These are phyloP conservation scores for Gossypium aridum DNA, from an alignment of 441 rosid genomes.

Conservation along the genomic window DNA sequence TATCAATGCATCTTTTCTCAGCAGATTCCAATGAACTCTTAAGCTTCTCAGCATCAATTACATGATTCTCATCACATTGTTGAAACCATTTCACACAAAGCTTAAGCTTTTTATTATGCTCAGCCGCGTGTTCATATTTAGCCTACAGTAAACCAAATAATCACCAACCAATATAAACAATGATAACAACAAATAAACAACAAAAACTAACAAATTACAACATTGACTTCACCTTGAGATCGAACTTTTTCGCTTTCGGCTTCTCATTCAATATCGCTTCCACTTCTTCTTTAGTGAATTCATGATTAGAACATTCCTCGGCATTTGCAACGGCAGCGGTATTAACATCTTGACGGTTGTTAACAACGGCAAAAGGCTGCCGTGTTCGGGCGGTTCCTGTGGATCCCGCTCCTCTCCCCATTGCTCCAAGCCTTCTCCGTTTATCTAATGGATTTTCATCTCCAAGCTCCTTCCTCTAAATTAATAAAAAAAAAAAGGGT, in stretches of 20 bases:
- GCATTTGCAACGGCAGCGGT: constrained; percentile 8
- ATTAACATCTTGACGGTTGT: constrained; percentile 39
- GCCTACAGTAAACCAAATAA: constrained; percentile 32
- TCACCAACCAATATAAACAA: neutral
- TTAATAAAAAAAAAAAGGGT: neutral
- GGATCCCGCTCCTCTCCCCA: constrained; percentile 34
- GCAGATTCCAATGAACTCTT: constrained; percentile 47
- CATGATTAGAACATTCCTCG: constrained; percentile 42
- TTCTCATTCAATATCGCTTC: constrained; percentile 67
- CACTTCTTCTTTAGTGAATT: constrained; percentile 71
- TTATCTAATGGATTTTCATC: constrained; percentile 55
- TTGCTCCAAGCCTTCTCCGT: constrained; percentile 46
- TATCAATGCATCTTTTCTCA: constrained; percentile 49
- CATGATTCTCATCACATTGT: constrained; percentile 51
- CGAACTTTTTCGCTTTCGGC: constrained; percentile 66
- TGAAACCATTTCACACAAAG: constrained; percentile 77
- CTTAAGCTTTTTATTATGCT: constrained; percentile 64
- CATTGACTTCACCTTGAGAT: constrained; percentile 54
- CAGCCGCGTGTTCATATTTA: constrained; percentile 51
- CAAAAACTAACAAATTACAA: too few relatives aligned
- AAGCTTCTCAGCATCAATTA: constrained; percentile 56
- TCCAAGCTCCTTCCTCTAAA: constrained; percentile 51
- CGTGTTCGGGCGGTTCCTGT: constrained; percentile 39
- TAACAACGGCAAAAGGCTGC: constrained; percentile 46
- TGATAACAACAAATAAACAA: neutral